Conservation (phyloP, 2,329 filamentous ascomycete genomes). For the Pestalotiopsis sp. region DNA sequence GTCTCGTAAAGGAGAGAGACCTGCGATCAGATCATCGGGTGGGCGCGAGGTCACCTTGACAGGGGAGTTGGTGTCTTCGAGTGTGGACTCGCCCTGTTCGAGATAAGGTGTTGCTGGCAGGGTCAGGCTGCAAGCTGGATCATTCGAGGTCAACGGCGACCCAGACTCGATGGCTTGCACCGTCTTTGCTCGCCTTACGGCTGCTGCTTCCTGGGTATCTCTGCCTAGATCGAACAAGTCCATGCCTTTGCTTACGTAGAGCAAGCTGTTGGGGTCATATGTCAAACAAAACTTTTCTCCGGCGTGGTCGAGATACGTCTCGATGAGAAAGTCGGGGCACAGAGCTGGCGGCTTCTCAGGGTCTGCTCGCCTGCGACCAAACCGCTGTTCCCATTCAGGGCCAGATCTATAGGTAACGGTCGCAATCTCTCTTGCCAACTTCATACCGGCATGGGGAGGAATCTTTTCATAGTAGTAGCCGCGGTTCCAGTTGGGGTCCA, state of each 20-base stretch:
- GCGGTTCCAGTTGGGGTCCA: constrained; percentile 95
- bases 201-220: constrained; percentile 67
- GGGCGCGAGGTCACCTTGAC: constrained; percentile 50
- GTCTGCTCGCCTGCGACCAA: constrained; percentile 86
- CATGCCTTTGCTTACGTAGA: constrained; percentile 99
- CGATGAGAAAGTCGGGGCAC: constrained; percentile 97
- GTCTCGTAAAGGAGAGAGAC: constrained; percentile 71
- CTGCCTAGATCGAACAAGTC: constrained; percentile 91
- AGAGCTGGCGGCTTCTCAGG: constrained; percentile 83
- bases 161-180: constrained; percentile 58
- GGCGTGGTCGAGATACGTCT: constrained; percentile 97
- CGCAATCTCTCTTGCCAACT: constrained; percentile 94
- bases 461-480: constrained; percentile 91
- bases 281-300: constrained; percentile 98
- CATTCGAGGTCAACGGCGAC: constrained; percentile 32
- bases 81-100: constrained; percentile 66
- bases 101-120: constrained; percentile 84
- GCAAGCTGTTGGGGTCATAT: constrained; percentile 91
- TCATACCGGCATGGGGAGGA: constrained; percentile 95
- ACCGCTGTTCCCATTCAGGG: constrained; percentile 96
- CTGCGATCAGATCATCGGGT: constrained; percentile 78
- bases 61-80: constrained; percentile 32
- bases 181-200: constrained; percentile 63
- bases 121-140: constrained; percentile 74
- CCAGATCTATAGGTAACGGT: constrained; percentile 97